Conservation (phyloP, 495 filamentous ascomycete species). For the Cudoniella acicularis region DNA sequence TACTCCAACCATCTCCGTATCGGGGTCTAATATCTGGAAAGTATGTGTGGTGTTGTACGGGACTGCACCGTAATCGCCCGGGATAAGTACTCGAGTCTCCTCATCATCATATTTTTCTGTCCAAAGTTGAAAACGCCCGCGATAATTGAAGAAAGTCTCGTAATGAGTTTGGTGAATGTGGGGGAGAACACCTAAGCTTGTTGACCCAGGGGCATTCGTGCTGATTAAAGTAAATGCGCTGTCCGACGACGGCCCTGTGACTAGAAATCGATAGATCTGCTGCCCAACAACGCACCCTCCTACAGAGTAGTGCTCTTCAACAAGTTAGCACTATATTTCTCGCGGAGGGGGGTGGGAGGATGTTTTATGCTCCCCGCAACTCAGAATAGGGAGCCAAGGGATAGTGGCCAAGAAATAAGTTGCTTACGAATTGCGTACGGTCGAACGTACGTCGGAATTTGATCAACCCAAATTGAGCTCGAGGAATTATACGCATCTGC, state of each 20-base stretch:
- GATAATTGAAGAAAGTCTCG: conserved; percentile 43
- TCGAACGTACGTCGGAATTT: conserved; percentile 9
- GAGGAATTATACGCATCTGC: not conserved
- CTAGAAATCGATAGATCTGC: conserved; percentile 27
- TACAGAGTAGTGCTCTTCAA: conserved; percentile 5
- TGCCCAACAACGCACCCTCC: conserved; percentile 8
- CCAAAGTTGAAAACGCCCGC: conserved; percentile 44
- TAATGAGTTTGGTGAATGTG: conserved; percentile 41
- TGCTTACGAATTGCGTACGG: conserved; percentile 15
- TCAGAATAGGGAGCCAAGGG: too few relatives aligned
- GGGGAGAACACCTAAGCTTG: conserved; percentile 34
- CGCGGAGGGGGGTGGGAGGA: too few relatives aligned
- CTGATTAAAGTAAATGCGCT: conserved; percentile 40
- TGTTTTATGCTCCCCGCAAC: too few relatives aligned
- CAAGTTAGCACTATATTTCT: too few relatives aligned
- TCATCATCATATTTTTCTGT: conserved; percentile 34
- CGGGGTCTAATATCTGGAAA: conserved; percentile 42
- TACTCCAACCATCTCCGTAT: conserved; percentile 42
- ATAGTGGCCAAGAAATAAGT: too few relatives aligned
- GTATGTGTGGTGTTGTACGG: conserved; percentile 41
- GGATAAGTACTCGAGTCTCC: conserved; percentile 32
- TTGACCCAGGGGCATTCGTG: conserved; percentile 35
- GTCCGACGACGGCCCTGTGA: conserved; percentile 40
- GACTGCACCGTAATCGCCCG: conserved; percentile 40
- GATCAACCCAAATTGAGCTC: conserved; percentile 12